Base-by-base conservation (phyloP, 805 yeast genomes). In the Sugiyamaella chiloensis region DNA sequence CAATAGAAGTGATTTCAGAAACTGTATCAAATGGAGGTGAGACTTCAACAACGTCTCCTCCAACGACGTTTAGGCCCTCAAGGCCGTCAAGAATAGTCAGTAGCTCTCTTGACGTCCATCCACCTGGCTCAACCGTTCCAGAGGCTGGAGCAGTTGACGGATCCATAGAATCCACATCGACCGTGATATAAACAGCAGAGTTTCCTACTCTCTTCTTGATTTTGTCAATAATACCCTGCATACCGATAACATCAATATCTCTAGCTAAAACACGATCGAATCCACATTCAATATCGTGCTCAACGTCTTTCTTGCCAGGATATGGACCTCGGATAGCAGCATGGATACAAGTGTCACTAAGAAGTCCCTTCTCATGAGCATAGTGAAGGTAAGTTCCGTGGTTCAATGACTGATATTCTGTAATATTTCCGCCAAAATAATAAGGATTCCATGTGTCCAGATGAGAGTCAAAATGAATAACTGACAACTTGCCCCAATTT, bases 21-120 rank as follows among this genome's bases (percentile, higher is more conserved):
- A 75, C 70, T 37, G 71, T 72, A 75, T 81, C 83, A 52, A 67
- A 81, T 1, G 86, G 79, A 2, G 87, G 86, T 31, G 80, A 65
- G 3, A 82, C 86, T 62, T 85, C 90, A 2, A 85, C 90, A 24
- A 85, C 73, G 57, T 84, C 91, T 11, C 83, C 87, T 23, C 90
- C 90, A 3, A 85, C 79, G 37, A 84, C 52, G 48, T 80, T 72
- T 47, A 84, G 62, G 0, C 80, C 81, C 39, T 78, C 80, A 14
- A 85, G 64, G 1, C 77, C 80, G 48, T 85, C 83, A 35, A 85
- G 56, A 24, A 84, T 64, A 4, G 74, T 65, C 52, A 82, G 71
- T 26, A 84, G 67, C 60, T 75, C 81, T 42, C 81, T 62, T 1
- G 72, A 60, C 5, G 77, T 69, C 70, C 73, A 75, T 27, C 81